Evolutionary conservation across 345 rosid species (phyloP).

Genomic region (Citrus australasica): DNA sequence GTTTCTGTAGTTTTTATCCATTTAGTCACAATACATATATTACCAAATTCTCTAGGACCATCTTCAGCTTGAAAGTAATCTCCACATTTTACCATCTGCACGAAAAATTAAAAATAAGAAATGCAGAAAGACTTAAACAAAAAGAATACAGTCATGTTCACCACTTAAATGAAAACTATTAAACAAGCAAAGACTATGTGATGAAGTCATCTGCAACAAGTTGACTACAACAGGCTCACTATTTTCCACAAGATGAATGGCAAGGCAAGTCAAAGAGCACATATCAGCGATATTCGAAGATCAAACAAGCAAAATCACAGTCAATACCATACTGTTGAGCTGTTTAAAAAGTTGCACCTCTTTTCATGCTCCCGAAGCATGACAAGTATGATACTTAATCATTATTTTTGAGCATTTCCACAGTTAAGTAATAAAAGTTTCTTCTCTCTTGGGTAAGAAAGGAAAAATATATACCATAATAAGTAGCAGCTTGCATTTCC

Average conservation of each 20-base stretch:
- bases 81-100: conserved; percentile 73
- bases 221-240: neutral
- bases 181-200: neutral
- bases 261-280: neutral
- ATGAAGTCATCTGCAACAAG: conserved; percentile 1
- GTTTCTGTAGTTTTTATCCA: conserved; percentile 54
- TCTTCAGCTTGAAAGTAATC: conserved; percentile 80
- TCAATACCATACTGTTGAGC: neutral
- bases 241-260: neutral
- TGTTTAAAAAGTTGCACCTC: neutral
- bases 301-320: neutral
- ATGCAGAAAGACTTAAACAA: neutral
- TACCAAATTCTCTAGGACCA: conserved; percentile 81
- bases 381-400: neutral
- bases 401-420: neutral
- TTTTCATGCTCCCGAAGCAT: neutral
- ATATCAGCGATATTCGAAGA: neutral
- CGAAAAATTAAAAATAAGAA: conserved; percentile 12
- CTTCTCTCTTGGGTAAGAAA: neutral
- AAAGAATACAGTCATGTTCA: neutral
- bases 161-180: neutral
- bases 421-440: neutral
- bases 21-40: conserved; percentile 49
- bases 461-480: neutral
- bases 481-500: neutral